These are phyloP conservation scores for Boletus vermiculosoides DNA, from an alignment of 768 basidiomycete species.

Conservation along the genomic window DNA sequence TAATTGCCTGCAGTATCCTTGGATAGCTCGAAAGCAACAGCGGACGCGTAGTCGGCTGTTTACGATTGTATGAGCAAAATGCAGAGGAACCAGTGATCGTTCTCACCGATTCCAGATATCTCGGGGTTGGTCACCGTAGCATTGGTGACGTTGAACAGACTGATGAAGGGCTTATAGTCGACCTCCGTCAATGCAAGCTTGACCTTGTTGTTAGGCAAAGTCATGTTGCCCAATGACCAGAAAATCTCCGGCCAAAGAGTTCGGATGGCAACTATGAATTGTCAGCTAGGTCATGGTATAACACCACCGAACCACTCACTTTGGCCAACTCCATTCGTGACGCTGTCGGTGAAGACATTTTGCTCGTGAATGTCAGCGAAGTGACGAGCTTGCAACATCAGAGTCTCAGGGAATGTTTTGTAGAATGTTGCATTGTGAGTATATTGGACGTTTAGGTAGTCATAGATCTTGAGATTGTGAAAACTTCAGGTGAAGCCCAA, in stretches of 20 bases:
- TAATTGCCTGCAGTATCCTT: slow-evolving; percentile 62
- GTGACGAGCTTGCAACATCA: slow-evolving; percentile 69
- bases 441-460: slow-evolving; percentile 73
- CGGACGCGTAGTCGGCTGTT: slow-evolving; percentile 71
- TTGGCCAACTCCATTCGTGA: slow-evolving; percentile 66
- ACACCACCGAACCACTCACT: slow-evolving; percentile 44
- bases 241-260: slow-evolving; percentile 74
- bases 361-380: slow-evolving; percentile 79
- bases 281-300: background rate
- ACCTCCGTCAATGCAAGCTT: slow-evolving; percentile 74
- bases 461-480: slow-evolving; percentile 53
- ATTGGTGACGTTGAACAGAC: slow-evolving; percentile 77
- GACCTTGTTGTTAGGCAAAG: slow-evolving; percentile 71
- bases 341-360: slow-evolving; percentile 63
- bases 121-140: slow-evolving; percentile 59
- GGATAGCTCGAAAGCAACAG: slow-evolving; percentile 67
- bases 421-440: slow-evolving; percentile 81
- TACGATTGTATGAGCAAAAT: background rate
- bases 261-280: slow-evolving; percentile 66
- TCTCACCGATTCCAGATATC: slow-evolving; percentile 59
- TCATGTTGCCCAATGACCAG: slow-evolving; percentile 69
- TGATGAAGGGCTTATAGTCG: slow-evolving; percentile 88
- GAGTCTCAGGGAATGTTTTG: slow-evolving; percentile 63
- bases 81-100: background rate
- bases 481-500: background rate